Evolutionary conservation across 352 stramenopile genomes (phyloP), one percentile per base, ranked within the genome.

Genomic region (Globisporangium apiculatum): DNA sequence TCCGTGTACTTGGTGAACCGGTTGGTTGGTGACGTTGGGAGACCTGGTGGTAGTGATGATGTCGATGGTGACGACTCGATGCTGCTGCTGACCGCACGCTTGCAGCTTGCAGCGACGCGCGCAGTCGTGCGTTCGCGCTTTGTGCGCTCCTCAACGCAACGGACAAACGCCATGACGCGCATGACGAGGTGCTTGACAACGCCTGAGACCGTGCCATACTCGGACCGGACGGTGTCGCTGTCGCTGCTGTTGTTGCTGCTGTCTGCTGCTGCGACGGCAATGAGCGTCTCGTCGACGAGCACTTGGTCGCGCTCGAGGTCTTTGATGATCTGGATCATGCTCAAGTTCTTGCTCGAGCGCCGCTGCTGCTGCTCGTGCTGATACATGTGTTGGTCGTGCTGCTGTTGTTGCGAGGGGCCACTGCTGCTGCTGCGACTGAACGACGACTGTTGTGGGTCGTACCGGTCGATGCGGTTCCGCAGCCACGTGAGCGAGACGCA

Each of bases 251-350:
- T 48, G 10, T 24, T 31, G n/a, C n/a, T 55, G 31, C 14, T n/a
- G 10, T 10, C 38, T 8, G 14, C 50, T 9, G 12, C 40, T 10
- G 2, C 7, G 7, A 14, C 53, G 4, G 42, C 57, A 38, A 88
- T 69, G 17, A 82, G 67, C 8, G 68, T 68, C 10, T 75, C 66
- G 57, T 89, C 79, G 36, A 91, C 64, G 3, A 88, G 65, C 40
- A 89, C 69, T 24, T 75, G 71, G 54, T 91, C 81, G 0, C 81
- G 79, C 41, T 77, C 79, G n/a, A 91, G 65, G 42, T 91, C 81
- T 18, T 89, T 89, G 35, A 89, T 76, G 47, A 91, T 76, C 64
- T 91, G 81, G 36, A 86, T 66, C 76, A 91, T 89, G 52, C 71
- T 81, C 60, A 91, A 57, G 61, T 83, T 88, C 24, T 64, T 72